Evolutionary conservation across 495 filamentous ascomycete genomes (phyloP).

Genomic region (Cercophora scortea): DNA sequence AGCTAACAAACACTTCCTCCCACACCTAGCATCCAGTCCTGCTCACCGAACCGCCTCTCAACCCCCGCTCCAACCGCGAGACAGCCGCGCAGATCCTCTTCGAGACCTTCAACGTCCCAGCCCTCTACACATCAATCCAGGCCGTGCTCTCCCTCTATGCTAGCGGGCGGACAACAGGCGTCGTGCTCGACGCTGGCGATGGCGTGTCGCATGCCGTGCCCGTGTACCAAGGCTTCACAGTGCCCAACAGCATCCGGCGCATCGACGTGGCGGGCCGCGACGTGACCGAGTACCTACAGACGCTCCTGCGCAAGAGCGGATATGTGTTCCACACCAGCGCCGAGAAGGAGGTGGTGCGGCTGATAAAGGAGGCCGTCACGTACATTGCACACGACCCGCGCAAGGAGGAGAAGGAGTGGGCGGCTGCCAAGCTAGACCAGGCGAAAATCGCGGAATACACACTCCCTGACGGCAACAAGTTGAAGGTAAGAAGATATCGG

Average conservation of each 20-base stretch:
- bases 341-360: slow-evolving; percentile 93
- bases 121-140: slow-evolving; percentile 93
- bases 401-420: slow-evolving; percentile 95
- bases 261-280: slow-evolving; percentile 98
- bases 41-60: slow-evolving; percentile 92
- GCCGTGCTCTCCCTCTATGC: slow-evolving; percentile 95
- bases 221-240: slow-evolving; percentile 96
- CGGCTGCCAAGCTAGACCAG: slow-evolving; percentile 50
- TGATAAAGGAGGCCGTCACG: slow-evolving; percentile 91
- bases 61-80: slow-evolving; percentile 92
- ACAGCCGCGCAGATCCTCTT: slow-evolving; percentile 97
- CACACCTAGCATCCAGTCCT: slow-evolving; percentile 75
- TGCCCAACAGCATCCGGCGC: slow-evolving; percentile 85
- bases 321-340: slow-evolving; percentile 96
- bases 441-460: slow-evolving; percentile 76
- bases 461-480: slow-evolving; percentile 84
- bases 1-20: background rate
- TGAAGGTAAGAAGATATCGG: slow-evolving; percentile 54
- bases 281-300: slow-evolving; percentile 92
- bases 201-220: slow-evolving; percentile 97
- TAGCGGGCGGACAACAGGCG: slow-evolving; percentile 90
- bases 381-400: slow-evolving; percentile 91
- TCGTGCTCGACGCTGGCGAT: slow-evolving; percentile 92
- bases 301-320: slow-evolving; percentile 82
- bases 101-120: slow-evolving; percentile 97